Conservation (phyloP, 2,329 filamentous ascomycete genomes). For the Aspergillus brunneoviolaceus region DNA sequence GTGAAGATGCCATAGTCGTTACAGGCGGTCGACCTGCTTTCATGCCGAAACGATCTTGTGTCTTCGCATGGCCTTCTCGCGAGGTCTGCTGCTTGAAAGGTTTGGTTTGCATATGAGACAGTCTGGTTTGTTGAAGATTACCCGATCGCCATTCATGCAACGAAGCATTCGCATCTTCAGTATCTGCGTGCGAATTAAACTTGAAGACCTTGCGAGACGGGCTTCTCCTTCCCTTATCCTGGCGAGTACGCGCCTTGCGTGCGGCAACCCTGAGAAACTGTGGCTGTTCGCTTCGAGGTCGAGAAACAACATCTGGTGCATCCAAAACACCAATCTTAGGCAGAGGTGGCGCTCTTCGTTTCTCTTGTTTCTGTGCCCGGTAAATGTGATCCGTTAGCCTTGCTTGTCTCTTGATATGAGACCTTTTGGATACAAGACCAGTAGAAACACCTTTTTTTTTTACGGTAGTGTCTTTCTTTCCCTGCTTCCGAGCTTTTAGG, state of each 20-base stretch:
- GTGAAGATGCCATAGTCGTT: background rate
- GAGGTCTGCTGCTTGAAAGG: background rate
- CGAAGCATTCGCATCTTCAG: slow-evolving; percentile 52
- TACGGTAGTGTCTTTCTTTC: slow-evolving; percentile 19
- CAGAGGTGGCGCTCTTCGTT: slow-evolving; percentile 17
- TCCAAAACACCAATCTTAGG: slow-evolving; percentile 54
- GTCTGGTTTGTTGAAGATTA: slow-evolving; percentile 33
- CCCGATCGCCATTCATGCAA: slow-evolving; percentile 55
- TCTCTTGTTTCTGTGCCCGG: slow-evolving; percentile 23
- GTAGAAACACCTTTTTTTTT: slow-evolving; percentile 6
- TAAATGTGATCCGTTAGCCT: slow-evolving; percentile 37
- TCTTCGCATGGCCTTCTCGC: slow-evolving; percentile 1
- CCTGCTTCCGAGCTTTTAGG: slow-evolving; percentile 18
- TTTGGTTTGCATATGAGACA: slow-evolving; percentile 9
- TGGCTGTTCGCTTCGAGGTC: slow-evolving; percentile 40
- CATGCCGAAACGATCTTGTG: background rate
- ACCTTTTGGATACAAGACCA: slow-evolving; percentile 20
- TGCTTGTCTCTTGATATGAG: slow-evolving; percentile 34
- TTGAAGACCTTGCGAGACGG: slow-evolving; percentile 54
- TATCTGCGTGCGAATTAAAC: slow-evolving; percentile 54
- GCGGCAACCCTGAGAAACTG: slow-evolving; percentile 58
- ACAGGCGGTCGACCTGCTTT: background rate
- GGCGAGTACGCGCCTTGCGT: slow-evolving; percentile 50
- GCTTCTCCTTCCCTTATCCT: slow-evolving; percentile 52
- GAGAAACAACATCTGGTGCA: slow-evolving; percentile 37